A percentile compares a stretch with the other conserved stretches of the same genome.
Evolutionary conservation across 441 rosid species (phyloP).

Genomic region (Mallotus repandus): DNA sequence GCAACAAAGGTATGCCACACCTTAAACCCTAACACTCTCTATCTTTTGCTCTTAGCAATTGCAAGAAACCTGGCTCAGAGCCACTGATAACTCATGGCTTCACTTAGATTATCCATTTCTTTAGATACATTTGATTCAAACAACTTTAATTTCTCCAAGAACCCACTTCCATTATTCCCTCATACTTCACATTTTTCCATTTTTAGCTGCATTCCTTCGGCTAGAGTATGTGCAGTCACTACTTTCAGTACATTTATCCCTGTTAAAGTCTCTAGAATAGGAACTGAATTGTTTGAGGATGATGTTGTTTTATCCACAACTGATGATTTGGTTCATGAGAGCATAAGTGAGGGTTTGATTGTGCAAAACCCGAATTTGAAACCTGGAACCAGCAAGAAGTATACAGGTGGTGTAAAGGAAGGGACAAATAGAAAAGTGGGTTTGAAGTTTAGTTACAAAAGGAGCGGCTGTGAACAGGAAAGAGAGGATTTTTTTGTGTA

Average conservation of each 20-base stretch:
- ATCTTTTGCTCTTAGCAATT: not conserved
- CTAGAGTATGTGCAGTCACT: slow-evolving; percentile 34
- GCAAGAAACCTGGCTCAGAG: not conserved
- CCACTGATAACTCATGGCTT: slow-evolving; percentile 41
- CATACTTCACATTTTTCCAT: slow-evolving; percentile 38
- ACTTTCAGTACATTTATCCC: slow-evolving; percentile 37
- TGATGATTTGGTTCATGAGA: slow-evolving; percentile 25
- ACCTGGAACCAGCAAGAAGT: slow-evolving; percentile 20
- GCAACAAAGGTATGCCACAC: slow-evolving; percentile 6
- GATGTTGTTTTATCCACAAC: slow-evolving; percentile 23
- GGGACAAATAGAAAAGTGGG: slow-evolving; percentile 34
- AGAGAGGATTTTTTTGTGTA: slow-evolving; percentile 33
- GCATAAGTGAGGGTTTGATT: slow-evolving; percentile 21
- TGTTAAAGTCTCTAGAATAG: slow-evolving; percentile 39
- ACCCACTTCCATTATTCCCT: slow-evolving; percentile 42
- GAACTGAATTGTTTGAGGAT: slow-evolving; percentile 33
- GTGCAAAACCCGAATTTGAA: slow-evolving; percentile 29
- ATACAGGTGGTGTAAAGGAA: slow-evolving; percentile 27
- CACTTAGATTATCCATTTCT: slow-evolving; percentile 44
- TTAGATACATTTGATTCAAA: slow-evolving; percentile 51
- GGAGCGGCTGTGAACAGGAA: slow-evolving; percentile 31
- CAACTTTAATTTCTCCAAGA: slow-evolving; percentile 38
- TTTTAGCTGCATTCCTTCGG: slow-evolving; percentile 27
- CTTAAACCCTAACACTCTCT: not conserved
- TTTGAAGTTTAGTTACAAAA: slow-evolving; percentile 35